Conservation (phyloP, 768 basidiomycete genomes). For the Megacollybia marginata region DNA sequence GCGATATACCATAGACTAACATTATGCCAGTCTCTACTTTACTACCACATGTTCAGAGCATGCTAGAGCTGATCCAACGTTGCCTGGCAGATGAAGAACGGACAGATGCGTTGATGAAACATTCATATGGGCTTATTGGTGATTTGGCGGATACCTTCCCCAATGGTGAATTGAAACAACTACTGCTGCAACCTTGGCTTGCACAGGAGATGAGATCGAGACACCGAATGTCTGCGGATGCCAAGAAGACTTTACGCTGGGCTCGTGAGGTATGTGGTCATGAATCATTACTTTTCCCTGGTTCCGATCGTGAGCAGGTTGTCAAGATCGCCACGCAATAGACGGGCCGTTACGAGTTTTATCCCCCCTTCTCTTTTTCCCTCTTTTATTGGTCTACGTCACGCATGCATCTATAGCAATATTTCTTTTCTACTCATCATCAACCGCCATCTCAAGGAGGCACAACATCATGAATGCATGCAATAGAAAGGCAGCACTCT, state of each 20-base stretch:
- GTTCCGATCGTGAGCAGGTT: conserved; percentile 39
- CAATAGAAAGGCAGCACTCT: background rate
- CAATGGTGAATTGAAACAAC: conserved; percentile 71
- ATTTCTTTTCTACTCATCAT: conserved; percentile 15
- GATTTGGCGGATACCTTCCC: conserved; percentile 90
- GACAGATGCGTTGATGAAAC: conserved; percentile 66
- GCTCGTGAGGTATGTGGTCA: conserved; percentile 70
- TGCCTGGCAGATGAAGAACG: conserved; percentile 78
- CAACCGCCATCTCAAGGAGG: conserved; percentile 68
- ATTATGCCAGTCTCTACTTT: background rate
- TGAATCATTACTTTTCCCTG: background rate
- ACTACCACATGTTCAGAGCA: conserved; percentile 24
- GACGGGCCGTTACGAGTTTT: conserved; percentile 17
- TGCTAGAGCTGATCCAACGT: conserved; percentile 77
- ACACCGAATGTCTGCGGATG: conserved; percentile 65
- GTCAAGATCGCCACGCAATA: conserved; percentile 75
- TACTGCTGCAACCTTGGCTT: conserved; percentile 75
- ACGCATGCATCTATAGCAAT: conserved; percentile 43
- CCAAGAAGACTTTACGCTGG: conserved; percentile 89
- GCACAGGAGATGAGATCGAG: conserved; percentile 66
- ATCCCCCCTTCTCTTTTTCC: conserved; percentile 12
- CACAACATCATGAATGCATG: conserved; percentile 47
- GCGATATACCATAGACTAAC: conserved; percentile 1
- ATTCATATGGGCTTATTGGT: conserved; percentile 82
- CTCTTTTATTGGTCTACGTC: conserved; percentile 19